phyloP scores from a whole-genome alignment of 495 filamentous ascomycete genomes.

The Letharia columbiana region DNA sequence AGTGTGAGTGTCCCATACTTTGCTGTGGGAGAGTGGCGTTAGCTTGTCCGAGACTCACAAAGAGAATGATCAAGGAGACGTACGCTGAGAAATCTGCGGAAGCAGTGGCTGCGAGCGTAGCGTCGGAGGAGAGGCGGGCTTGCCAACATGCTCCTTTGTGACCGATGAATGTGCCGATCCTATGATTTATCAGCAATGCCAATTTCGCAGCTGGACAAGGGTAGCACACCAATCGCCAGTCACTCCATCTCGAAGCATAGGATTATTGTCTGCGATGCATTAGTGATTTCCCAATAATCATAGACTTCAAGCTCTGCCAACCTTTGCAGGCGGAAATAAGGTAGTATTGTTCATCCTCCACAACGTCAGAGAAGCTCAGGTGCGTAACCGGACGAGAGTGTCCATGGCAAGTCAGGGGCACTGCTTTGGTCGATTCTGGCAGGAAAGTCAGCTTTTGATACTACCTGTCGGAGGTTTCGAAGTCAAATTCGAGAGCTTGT shows the following conservation, averaged over 20 bases:
- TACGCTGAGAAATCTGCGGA: constrained; percentile 95
- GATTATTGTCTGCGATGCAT: constrained; percentile 68
- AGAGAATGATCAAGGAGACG: constrained; percentile 27
- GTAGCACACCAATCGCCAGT: constrained; percentile 78
- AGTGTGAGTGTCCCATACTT: constrained; percentile 93
- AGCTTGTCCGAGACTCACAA: neutral
- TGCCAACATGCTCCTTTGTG: constrained; percentile 99
- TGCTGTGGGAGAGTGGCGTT: constrained; percentile 39
- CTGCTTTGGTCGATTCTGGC: constrained; percentile 44
- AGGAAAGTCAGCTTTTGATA: neutral
- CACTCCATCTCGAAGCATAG: constrained; percentile 94
- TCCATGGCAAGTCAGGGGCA: constrained; percentile 93
- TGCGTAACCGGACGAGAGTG: constrained; percentile 95
- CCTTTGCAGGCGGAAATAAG: constrained; percentile 98
- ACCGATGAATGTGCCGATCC: constrained; percentile 96
- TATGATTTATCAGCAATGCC: constrained; percentile 25
- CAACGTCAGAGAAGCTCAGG: constrained; percentile 80
- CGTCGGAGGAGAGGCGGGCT: constrained; percentile 80
- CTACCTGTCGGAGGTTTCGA: neutral
- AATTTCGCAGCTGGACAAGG: neutral
- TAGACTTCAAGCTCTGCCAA: constrained; percentile 30
- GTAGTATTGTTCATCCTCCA: constrained; percentile 84
- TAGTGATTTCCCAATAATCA: neutral
- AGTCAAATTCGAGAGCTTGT: neutral
- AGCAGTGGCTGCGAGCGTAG: constrained; percentile 78